phyloP scores from a whole-genome alignment of 495 filamentous ascomycete species.

The Aspergillus avenaceus region DNA sequence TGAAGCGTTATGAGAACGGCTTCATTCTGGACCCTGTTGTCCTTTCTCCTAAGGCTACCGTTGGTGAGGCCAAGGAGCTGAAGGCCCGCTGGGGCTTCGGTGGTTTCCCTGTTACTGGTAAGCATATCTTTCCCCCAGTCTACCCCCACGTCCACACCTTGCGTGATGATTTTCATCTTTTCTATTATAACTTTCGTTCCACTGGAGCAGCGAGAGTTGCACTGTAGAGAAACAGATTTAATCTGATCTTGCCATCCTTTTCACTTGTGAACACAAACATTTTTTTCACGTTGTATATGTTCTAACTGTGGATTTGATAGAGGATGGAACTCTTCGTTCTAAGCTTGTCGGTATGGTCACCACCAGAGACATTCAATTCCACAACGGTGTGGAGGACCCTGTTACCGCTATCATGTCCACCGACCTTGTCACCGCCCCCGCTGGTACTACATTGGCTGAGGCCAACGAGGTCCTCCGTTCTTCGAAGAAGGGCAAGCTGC shows the following conservation, averaged over 20 bases:
- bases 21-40: slow-evolving; percentile 98
- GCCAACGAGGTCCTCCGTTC: slow-evolving; percentile 89
- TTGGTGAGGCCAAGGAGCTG: slow-evolving; percentile 83
- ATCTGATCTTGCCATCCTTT: slow-evolving; percentile 29
- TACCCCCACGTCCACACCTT: slow-evolving; percentile 17
- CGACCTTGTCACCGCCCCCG: slow-evolving; percentile 84
- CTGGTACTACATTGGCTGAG: slow-evolving; percentile 79
- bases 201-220: slow-evolving; percentile 82
- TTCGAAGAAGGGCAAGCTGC: slow-evolving; percentile 99
- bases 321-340: slow-evolving; percentile 86
- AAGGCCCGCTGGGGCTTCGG: slow-evolving; percentile 99
- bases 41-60: slow-evolving; percentile 79
- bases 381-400: slow-evolving; percentile 60
- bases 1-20: slow-evolving; percentile 98
- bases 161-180: slow-evolving; percentile 68
- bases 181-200: slow-evolving; percentile 99
- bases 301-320: slow-evolving; percentile 44
- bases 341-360: slow-evolving; percentile 97
- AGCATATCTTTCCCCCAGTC: slow-evolving; percentile 36
- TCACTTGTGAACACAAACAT: too few relatives aligned
- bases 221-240: slow-evolving; percentile 67
- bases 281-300: too few relatives aligned
- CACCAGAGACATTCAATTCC: slow-evolving; percentile 96
- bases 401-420: slow-evolving; percentile 93
- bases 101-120: slow-evolving; percentile 97